These are phyloP conservation scores for Zalerion maritima DNA, from an alignment of 495 filamentous ascomycete species.

Conservation along the genomic window DNA sequence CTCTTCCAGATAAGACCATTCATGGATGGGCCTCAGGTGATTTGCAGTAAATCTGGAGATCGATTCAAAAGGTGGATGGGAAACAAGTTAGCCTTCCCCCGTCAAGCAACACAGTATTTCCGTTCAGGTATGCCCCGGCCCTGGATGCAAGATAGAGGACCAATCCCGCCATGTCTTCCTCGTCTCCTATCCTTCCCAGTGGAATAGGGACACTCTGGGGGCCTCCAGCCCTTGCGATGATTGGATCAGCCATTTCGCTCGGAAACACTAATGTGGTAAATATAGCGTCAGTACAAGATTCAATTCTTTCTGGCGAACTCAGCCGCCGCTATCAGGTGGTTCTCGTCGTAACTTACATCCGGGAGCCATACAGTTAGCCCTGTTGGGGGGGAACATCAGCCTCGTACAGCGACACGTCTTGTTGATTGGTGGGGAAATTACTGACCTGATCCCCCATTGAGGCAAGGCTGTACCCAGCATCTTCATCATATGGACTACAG, in stretches of 20 bases:
- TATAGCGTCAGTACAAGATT: too few relatives aligned
- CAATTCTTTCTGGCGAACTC: too few relatives aligned
- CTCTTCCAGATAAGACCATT: too few relatives aligned
- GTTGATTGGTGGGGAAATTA: too few relatives aligned
- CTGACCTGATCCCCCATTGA: slow-evolving; percentile 41
- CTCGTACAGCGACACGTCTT: too few relatives aligned
- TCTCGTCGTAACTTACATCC: slow-evolving; percentile 34
- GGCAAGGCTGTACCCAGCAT: slow-evolving; percentile 36
- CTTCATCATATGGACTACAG: slow-evolving; percentile 50
- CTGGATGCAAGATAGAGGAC: slow-evolving; percentile 48
- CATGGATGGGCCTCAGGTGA: too few relatives aligned
- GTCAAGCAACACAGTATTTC: slow-evolving; percentile 41
- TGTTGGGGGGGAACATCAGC: slow-evolving; percentile 3
- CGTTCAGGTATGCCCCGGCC: slow-evolving; percentile 50
- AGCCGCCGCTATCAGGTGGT: too few relatives aligned
- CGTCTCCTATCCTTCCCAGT: slow-evolving; percentile 32
- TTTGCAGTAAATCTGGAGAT: too few relatives aligned
- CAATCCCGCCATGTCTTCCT: slow-evolving; percentile 47
- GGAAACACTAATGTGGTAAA: slow-evolving; percentile 53
- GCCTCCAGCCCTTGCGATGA: slow-evolving; percentile 25
- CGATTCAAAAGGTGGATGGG: slow-evolving; percentile 36
- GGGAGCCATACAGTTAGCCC: slow-evolving; percentile 50
- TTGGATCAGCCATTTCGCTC: slow-evolving; percentile 44
- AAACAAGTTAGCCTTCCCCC: slow-evolving; percentile 43
- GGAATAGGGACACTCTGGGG: slow-evolving; percentile 32